Evolutionary conservation across 176 grass and related monocot species (phyloP).

Genomic region (Bromus sterilis): DNA sequence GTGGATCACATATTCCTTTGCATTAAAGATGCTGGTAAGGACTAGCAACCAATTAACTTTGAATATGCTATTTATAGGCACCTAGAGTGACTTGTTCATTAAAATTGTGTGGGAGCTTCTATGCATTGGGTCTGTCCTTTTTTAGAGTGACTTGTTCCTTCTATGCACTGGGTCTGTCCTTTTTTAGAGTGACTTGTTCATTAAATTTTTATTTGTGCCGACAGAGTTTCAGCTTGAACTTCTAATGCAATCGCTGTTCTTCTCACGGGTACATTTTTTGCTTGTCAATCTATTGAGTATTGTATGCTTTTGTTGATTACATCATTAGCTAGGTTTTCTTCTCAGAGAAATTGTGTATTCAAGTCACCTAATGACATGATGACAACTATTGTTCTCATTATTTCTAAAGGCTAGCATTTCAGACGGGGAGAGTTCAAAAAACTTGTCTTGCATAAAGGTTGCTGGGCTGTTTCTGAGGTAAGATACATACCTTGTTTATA

Average conservation of each 20-base stretch:
- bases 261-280: slow-evolving; percentile 71
- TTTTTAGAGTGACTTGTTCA: slow-evolving; percentile 33
- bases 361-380: not conserved
- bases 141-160: no score
- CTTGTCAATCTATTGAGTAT: not conserved
- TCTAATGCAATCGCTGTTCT: slow-evolving; percentile 95
- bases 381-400: slow-evolving; percentile 16
- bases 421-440: slow-evolving; percentile 72
- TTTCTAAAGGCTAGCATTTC: slow-evolving; percentile 77
- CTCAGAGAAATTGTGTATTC: not conserved
- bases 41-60: not conserved
- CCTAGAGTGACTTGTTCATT: slow-evolving; percentile 31
- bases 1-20: slow-evolving; percentile 98
- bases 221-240: slow-evolving; percentile 99
- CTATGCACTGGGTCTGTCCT: no score
- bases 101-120: no score
- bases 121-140: no score
- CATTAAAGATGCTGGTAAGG: slow-evolving; percentile 95
- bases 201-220: slow-evolving; percentile 23
- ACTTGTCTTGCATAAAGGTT: slow-evolving; percentile 82
- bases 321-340: slow-evolving; percentile 14
- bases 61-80: not conserved
- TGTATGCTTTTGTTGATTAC: not conserved
- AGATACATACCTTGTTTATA: slow-evolving; percentile 16
- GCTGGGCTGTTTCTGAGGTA: slow-evolving; percentile 96